A percentile compares a stretch with the other conserved stretches of the same genome.
Evolutionary conservation across 306 rosid genomes (phyloP).

Genomic region (Ammopiptanthus mongolicus): DNA sequence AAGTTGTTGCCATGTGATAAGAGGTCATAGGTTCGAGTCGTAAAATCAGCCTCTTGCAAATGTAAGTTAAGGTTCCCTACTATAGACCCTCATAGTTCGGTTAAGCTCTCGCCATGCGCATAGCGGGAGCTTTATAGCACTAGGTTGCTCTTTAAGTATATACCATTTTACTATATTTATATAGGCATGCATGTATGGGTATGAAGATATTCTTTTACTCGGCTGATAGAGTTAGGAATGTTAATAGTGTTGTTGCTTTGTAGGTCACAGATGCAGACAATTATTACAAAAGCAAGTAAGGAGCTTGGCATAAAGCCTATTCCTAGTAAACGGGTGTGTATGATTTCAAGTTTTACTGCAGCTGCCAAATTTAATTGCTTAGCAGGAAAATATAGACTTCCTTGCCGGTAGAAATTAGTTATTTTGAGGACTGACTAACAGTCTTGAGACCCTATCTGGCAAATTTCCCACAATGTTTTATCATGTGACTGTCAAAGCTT

Average conservation of each 20-base stretch:
- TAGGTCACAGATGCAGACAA: conserved; percentile 99
- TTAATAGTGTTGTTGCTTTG: conserved; percentile 28
- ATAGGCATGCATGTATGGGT: not conserved
- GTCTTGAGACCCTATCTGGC: not conserved
- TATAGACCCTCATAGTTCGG: no score
- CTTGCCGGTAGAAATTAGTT: not conserved
- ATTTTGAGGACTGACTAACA: not conserved
- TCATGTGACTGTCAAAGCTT: not conserved
- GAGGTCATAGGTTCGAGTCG: no score
- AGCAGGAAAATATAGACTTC: not conserved
- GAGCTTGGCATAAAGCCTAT: conserved; percentile 79
- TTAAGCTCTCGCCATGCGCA: no score
- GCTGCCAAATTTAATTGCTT: not conserved
- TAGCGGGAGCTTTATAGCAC: no score
- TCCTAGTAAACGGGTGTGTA: conserved; percentile 92
- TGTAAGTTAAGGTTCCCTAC: no score
- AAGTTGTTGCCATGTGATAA: no score
- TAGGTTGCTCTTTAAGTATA: not conserved
- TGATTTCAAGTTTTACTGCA: not conserved
- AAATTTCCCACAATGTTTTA: not conserved
- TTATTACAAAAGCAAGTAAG: conserved; percentile 78
- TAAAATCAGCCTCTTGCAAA: no score
- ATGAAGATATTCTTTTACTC: not conserved
- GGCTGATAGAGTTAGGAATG: not conserved
- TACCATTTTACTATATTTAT: not conserved